A percentile compares a stretch with the other conserved stretches of the same genome.
phyloP scores from a whole-genome alignment of 495 filamentous ascomycete species.

The Penicillium fimorum region DNA sequence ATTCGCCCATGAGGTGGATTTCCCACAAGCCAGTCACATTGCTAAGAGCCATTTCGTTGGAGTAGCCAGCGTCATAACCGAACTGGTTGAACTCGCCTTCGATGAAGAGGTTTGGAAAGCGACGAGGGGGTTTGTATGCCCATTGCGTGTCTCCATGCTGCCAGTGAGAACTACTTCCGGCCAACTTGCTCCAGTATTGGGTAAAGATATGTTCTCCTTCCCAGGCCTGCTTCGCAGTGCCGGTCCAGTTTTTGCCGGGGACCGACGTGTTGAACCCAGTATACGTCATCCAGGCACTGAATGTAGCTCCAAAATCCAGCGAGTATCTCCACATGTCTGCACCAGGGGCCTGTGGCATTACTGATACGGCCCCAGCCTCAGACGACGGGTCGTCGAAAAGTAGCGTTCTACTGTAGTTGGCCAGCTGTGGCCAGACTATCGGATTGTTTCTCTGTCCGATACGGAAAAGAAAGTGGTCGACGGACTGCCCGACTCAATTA shows the following conservation, averaged over 20 bases:
- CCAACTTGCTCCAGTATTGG: constrained; percentile 64
- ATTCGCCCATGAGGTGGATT: constrained; percentile 61
- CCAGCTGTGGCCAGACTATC: constrained; percentile 51
- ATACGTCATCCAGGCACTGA: constrained; percentile 60
- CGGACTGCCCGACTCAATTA: constrained; percentile 40
- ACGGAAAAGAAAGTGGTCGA: constrained; percentile 57
- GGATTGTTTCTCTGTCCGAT: constrained; percentile 57
- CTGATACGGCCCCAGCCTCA: constrained; percentile 42
- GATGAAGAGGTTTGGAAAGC: constrained; percentile 62
- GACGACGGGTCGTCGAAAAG: constrained; percentile 33
- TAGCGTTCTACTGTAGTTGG: constrained; percentile 55
- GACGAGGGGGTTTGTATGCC: constrained; percentile 36
- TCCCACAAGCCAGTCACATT: constrained; percentile 53
- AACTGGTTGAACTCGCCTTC: constrained; percentile 67
- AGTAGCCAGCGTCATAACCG: constrained; percentile 63
- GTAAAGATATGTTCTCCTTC: constrained; percentile 62
- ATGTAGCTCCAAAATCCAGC: constrained; percentile 61
- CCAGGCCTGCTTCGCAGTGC: constrained; percentile 61
- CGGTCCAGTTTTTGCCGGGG: constrained; percentile 52
- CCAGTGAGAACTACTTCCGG: constrained; percentile 62
- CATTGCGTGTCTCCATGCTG: constrained; percentile 59
- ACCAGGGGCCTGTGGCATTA: constrained; percentile 62
- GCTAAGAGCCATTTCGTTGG: constrained; percentile 52
- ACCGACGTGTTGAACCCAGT: constrained; percentile 46
- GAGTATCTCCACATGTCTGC: constrained; percentile 65